phyloP scores from a whole-genome alignment of 2,329 filamentous ascomycete genomes.

The Aspergillus alliaceus region DNA sequence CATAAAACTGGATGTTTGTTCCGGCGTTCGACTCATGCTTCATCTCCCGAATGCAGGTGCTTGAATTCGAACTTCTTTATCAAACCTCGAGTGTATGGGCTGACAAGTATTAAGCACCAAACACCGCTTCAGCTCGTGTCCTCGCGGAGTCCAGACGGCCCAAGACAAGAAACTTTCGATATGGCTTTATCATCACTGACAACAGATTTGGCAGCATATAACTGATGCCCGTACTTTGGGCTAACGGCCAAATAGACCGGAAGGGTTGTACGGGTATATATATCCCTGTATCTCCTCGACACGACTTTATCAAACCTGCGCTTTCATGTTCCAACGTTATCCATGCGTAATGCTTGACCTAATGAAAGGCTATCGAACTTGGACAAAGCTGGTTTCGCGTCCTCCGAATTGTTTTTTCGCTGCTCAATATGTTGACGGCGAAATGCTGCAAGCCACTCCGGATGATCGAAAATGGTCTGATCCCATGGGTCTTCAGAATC shows the following conservation, averaged over 20 bases:
- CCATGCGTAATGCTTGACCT: not conserved
- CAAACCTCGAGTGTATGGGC: not conserved
- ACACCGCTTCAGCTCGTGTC: not conserved
- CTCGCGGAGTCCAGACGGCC: not conserved
- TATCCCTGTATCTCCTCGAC: too few relatives aligned
- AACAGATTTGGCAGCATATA: not conserved
- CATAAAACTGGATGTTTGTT: not conserved
- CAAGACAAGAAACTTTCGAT: not conserved
- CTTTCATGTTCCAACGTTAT: not conserved
- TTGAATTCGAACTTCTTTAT: not conserved
- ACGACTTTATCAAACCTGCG: too few relatives aligned
- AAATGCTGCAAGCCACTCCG: conserved; percentile 23
- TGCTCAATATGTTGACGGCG: conserved; percentile 3
- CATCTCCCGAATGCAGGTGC: not conserved
- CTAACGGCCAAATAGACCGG: too few relatives aligned
- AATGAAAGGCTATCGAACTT: not conserved
- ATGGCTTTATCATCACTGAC: not conserved
- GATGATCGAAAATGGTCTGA: conserved; percentile 32
- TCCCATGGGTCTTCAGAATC: conserved; percentile 53
- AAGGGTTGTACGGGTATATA: too few relatives aligned
- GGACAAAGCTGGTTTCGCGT: not conserved
- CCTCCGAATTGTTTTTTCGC: not conserved
- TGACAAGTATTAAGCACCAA: not conserved
- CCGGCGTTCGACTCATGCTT: not conserved
- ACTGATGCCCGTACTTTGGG: not conserved